A percentile compares a stretch with the other conserved stretches of the same genome.
Conservation (phyloP, 2,329 filamentous ascomycete genomes). For the Teratosphaeria epicoccoides region DNA sequence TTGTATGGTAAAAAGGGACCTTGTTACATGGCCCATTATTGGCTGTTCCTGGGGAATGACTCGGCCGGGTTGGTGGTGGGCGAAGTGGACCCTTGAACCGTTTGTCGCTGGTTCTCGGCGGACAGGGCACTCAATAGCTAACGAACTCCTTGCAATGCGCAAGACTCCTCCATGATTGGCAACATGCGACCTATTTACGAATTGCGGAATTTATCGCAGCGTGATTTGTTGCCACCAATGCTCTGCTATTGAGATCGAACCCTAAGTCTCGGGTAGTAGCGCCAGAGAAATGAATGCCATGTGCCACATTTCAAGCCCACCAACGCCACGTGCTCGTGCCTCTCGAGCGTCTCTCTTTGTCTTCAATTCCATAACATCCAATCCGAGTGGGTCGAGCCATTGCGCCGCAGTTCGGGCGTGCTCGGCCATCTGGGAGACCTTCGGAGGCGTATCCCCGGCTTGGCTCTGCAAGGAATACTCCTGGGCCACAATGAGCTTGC, state of each 20-base stretch:
- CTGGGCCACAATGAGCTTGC: slow-evolving; percentile 22
- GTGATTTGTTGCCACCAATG: neutral
- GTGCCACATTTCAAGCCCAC: neutral
- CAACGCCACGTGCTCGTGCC: neutral
- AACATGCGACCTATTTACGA: no score
- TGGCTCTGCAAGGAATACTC: slow-evolving; percentile 2
- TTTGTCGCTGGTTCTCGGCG: no score
- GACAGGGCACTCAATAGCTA: no score
- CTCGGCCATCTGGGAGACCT: neutral
- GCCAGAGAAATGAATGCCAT: neutral
- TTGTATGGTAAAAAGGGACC: no score
- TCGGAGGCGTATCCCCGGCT: neutral
- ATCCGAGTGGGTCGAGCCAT: slow-evolving; percentile 1
- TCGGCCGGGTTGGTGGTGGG: no score
- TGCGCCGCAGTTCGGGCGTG: neutral
- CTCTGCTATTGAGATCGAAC: neutral
- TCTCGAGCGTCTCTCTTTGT: neutral
- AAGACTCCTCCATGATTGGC: no score
- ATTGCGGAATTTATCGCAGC: no score
- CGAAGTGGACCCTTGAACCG: no score
- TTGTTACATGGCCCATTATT: neutral
- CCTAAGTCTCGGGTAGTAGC: neutral
- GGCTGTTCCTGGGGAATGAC: no score
- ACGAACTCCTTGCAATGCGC: no score
- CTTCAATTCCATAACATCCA: neutral